Base-by-base conservation (phyloP, 192 early-diverging fungal species). In the Backusella parvicylindrica region DNA sequence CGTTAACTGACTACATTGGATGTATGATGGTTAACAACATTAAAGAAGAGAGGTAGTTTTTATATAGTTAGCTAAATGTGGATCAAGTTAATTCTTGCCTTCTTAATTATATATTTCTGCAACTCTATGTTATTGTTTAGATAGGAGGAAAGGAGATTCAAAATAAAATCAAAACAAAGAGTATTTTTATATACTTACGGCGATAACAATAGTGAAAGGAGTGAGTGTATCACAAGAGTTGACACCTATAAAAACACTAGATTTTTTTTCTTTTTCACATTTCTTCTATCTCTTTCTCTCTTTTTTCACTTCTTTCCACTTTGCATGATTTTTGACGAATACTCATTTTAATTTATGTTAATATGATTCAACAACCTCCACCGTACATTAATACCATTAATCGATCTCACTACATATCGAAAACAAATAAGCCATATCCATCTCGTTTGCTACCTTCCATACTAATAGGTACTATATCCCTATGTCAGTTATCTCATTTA, bases 401-500 rank as follows among this genome's bases (percentile, higher is more conserved):
- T 30, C 68, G 40, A 38, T 68, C 23, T 0, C 68, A 70, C 28
- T 30, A 70, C 12, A 18, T 23, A 70, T 56, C 49, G 37, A 36
- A 30, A 35, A 5, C 13, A 60, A 73, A 60, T 32, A 73, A 56
- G 21, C 36, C 23, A 64, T 53, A 36, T 33, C 33, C 32, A 26
- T 70, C 12, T 15, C 30, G 26, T 18, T 60, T 28, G n/a, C 13
- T 74, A 56, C 75, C 75, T 37, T 70, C 75, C 35, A 26, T 70
- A 13, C 30, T 76, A 30, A 76, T 68, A 56, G 75, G 75, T 76
- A 76, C 21, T 47, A 15, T 30, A 21, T 2, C 21, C 16, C 5
- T 15, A 53, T n/a, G 3, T 26, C 15, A 30, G 7, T 6, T 67
- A 12, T 67, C 1, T 7, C 15, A 18, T 7, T 47, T 16, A 33